phyloP scores from a whole-genome alignment of 306 rosid genomes.

The Pachyrhizus erosus region DNA sequence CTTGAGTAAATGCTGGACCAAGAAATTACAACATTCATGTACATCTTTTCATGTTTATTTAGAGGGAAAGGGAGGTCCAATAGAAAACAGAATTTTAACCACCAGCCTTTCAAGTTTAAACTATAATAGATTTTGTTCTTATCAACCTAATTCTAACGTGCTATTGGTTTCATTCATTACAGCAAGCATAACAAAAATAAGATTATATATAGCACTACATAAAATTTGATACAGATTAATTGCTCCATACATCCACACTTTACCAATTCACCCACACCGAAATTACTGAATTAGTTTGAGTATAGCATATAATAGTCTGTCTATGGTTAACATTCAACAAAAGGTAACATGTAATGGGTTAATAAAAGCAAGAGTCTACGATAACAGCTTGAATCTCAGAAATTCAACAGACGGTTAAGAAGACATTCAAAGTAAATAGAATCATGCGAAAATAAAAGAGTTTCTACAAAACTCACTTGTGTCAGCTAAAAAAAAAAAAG shows the following conservation, averaged over 20 bases:
- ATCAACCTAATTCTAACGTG: not conserved
- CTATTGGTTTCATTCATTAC: not conserved
- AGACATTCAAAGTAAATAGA: conserved; percentile 9
- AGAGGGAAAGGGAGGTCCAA: not conserved
- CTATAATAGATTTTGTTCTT: conserved; percentile 10
- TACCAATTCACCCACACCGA: not conserved
- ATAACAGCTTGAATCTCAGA: not conserved
- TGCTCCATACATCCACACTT: not conserved
- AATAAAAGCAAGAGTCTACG: not conserved
- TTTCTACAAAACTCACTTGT: not conserved
- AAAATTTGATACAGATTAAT: not conserved
- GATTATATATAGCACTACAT: not conserved
- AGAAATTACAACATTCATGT: conserved; percentile 9
- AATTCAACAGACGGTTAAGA: not conserved
- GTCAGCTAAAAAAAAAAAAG: conserved; percentile 9
- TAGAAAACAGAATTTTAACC: not conserved
- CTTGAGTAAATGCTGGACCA: not conserved
- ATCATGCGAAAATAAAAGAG: not conserved
- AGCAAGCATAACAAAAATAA: not conserved
- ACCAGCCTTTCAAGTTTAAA: conserved; percentile 4
- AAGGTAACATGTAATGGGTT: not conserved
- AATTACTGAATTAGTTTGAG: not conserved
- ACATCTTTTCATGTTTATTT: not conserved
- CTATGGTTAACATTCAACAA: conserved; percentile 14
- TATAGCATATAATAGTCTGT: not conserved